Base-by-base conservation (phyloP, 495 filamentous ascomycete species). In the Tuber aestivum region DNA sequence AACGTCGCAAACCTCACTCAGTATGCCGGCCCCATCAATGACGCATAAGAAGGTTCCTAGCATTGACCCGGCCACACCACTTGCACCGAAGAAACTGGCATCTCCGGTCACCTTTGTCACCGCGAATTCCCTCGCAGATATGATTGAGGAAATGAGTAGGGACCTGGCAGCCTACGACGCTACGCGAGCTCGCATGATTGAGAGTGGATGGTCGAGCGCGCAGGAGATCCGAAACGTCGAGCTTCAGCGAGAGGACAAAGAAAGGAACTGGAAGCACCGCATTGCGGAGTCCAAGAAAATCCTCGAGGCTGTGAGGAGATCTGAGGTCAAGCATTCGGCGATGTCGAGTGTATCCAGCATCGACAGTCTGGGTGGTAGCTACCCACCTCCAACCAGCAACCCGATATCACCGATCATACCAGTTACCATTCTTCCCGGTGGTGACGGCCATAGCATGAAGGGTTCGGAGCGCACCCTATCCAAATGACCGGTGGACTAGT, bases 181-280 rank as follows among this genome's bases (percentile, higher is more conserved):
- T 45, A 83, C 81, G 35, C 76, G 77, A 27, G 71, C 69, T n/a
- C 50, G 77, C 44, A 83, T 83, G 81, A 72, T 75, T 40, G 76
- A 77, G 56, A 76, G 74, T 23, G 81, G 81, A 18, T 83, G 81
- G 81, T 79, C 73, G 3, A 83, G 78, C 50, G 76, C 81, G n/a
- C 81, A 83, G 70, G 81, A 83, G 74, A 83, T 83, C 45, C 72
- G 72, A 69, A 83, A 83, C 42, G 81, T 83, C 35, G 78, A 83
- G 38, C 45, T 76, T 21, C 81, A 83, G 61, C 70, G 76, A 32
- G 73, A 76, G 44, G 78, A 83, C 40, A 81, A 78, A 37, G 74
- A 77, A 27, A 72, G 70, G 20, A 79, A 41, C 70, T 83, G 81
- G 81, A 72, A 76, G 32, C 45, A 65, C 23, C 72, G 81, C n/a